Evolutionary conservation across 2,329 filamentous ascomycete species (phyloP).

Genomic region (Exophiala sp.): DNA sequence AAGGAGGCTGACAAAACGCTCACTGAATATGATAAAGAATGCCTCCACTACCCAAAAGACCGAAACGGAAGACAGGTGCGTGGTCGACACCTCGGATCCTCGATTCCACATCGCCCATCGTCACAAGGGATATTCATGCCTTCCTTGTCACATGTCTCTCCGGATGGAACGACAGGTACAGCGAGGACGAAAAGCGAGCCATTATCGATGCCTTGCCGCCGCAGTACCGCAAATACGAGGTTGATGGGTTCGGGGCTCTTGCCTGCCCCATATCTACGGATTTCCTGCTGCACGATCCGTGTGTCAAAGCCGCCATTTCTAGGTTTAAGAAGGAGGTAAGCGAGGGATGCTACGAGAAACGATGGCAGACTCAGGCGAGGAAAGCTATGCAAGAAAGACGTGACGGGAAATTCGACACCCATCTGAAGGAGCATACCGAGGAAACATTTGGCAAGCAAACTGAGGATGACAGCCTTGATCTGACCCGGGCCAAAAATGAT

Average conservation of each 20-base stretch:
- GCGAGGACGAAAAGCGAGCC: conserved; percentile 21
- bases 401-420: conserved; percentile 52
- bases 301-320: conserved; percentile 24
- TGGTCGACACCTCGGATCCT: conserved; percentile 22
- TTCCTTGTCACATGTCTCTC: conserved; percentile 24
- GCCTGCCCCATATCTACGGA: conserved; percentile 17
- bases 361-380: conserved; percentile 52
- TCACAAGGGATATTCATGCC: conserved; percentile 18
- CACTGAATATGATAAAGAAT: too few species aligned
- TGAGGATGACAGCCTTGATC: conserved; percentile 2
- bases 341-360: conserved; percentile 51
- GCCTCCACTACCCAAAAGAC: conserved; percentile 5
- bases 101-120: conserved; percentile 21
- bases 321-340: conserved; percentile 52
- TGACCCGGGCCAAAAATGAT: conserved; percentile 8
- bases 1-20: not conserved
- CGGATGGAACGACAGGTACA: conserved; percentile 21
- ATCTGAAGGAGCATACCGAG: conserved; percentile 51
- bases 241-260: conserved; percentile 11
- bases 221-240: conserved; percentile 15
- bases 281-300: conserved; percentile 20
- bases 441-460: conserved; percentile 53
- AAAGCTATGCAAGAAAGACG: conserved; percentile 48
- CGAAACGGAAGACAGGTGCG: conserved; percentile 13
- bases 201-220: conserved; percentile 24